Conservation (phyloP, 768 basidiomycete genomes). For the Coprinopsis marcescibilis region DNA sequence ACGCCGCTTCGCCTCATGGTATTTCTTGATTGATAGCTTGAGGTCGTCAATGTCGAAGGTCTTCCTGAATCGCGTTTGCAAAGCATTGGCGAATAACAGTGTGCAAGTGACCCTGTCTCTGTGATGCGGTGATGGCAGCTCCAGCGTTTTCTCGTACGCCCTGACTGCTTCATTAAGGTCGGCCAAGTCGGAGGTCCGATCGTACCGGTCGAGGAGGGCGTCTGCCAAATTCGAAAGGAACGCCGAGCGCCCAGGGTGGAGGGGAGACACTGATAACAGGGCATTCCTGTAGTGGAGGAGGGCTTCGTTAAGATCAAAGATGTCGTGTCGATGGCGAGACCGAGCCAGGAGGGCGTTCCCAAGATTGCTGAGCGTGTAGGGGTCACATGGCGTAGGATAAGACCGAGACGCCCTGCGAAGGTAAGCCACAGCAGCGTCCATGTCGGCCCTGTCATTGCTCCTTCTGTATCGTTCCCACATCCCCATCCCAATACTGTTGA, state of each 20-base stretch:
- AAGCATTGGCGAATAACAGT: slow-evolving; percentile 3
- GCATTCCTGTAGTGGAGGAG: slow-evolving; percentile 7
- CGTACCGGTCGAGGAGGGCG: slow-evolving; percentile 8
- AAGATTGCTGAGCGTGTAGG: slow-evolving; percentile 10
- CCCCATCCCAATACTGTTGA: slow-evolving; percentile 7
- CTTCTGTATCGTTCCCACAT: slow-evolving; percentile 8
- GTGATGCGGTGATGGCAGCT: slow-evolving; percentile 8
- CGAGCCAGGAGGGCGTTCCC: slow-evolving; percentile 10
- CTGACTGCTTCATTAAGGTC: slow-evolving; percentile 11
- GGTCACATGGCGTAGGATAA: slow-evolving; percentile 10
- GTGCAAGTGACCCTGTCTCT: slow-evolving; percentile 6
- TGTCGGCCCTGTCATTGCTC: slow-evolving; percentile 6
- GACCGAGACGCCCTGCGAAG: slow-evolving; percentile 9
- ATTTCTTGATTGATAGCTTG: slow-evolving; percentile 5
- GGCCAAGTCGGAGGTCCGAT: background rate
- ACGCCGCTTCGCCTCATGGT: slow-evolving; percentile 4
- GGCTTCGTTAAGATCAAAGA: slow-evolving; percentile 9
- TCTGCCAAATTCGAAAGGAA: slow-evolving; percentile 11
- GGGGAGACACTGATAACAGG: slow-evolving; percentile 1
- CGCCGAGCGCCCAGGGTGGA: slow-evolving; percentile 6
- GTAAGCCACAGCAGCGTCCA: slow-evolving; percentile 10
- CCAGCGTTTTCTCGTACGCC: slow-evolving; percentile 5
- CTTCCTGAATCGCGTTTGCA: slow-evolving; percentile 5
- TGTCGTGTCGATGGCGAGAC: slow-evolving; percentile 1
- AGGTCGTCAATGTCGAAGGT: slow-evolving; percentile 6